phyloP scores from a whole-genome alignment of 306 rosid genomes.

The Boehmeria nivea region DNA sequence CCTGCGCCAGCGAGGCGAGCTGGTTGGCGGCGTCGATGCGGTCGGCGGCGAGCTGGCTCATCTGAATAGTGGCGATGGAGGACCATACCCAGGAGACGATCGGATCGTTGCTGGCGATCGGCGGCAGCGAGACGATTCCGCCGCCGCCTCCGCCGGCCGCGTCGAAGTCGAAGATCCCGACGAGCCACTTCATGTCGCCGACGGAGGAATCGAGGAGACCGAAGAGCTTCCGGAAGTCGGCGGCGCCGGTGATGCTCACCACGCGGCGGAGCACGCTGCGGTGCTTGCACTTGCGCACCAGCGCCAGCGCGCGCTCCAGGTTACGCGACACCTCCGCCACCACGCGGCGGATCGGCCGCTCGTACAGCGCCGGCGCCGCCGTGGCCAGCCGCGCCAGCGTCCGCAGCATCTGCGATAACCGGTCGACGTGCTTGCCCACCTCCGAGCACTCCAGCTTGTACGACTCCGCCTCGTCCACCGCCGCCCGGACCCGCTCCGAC shows the following conservation, averaged over 20 bases:
- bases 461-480: slow-evolving; percentile 47
- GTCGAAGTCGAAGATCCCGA: slow-evolving; percentile 43
- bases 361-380: slow-evolving; percentile 42
- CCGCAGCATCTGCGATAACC: slow-evolving; percentile 62
- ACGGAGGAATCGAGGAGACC: slow-evolving; percentile 45
- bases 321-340: slow-evolving; percentile 48
- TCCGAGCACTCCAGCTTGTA: slow-evolving; percentile 60
- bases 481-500: slow-evolving; percentile 56
- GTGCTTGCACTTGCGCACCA: slow-evolving; percentile 63
- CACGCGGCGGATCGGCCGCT: slow-evolving; percentile 61
- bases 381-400: slow-evolving; percentile 50
- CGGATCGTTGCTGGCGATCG: slow-evolving; percentile 79
- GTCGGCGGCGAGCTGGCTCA: slow-evolving; percentile 50
- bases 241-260: slow-evolving; percentile 45
- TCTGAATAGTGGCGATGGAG: slow-evolving; percentile 53
- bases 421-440: slow-evolving; percentile 57
- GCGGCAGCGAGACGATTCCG: slow-evolving; percentile 50
- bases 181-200: slow-evolving; percentile 76
- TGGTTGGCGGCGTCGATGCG: slow-evolving; percentile 57
- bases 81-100: slow-evolving; percentile 83
- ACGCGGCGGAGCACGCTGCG: slow-evolving; percentile 58
- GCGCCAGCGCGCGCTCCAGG: slow-evolving; percentile 48
- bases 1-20: slow-evolving; percentile 51
- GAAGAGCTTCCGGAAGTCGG: slow-evolving; percentile 50
- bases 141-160: slow-evolving; percentile 31